Evolutionary conservation across 2,329 filamentous ascomycete genomes (phyloP), one percentile per base, ranked within the genome.

Genomic region (Fusarium vanettenii): DNA sequence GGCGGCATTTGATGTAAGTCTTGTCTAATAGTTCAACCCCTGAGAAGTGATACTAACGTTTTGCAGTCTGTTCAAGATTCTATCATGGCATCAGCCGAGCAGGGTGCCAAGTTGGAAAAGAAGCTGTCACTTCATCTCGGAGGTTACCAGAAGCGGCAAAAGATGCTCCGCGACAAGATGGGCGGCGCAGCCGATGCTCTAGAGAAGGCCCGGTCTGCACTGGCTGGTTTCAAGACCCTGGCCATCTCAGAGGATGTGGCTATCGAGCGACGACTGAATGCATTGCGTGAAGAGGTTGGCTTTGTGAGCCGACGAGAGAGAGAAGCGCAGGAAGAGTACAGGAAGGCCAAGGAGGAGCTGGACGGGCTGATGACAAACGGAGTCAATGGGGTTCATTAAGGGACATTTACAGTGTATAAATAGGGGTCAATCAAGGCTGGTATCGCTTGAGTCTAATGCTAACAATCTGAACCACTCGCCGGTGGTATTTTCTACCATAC

Each of bases 101-200:
- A 92, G 67, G 94, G 94, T 64, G 94, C 95, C 80, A 97, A 96
- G 83, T 86, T 97, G 1, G 95, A 98, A 84, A 98, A 98, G 89
- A 98, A 97, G 84, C 89, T 99, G n/a, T 88, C 89, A 0, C 87
- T 97, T 64, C 92, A 97, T 78, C 91, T 97, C 3, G 95, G 95
- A 27, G 97, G 97, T 16, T 99, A 99, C 84, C 92, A 95, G 81
- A 92, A 95, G 76, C 93, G 97, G 35, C 92, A 94, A 37, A 95
- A 95, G 82, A 92, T 91, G 76, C 88, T 99, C 29, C 90, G 91
- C 25, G 89, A 92, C 70, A 98, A 98, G 85, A 94, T 97, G 72
- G 83, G 85, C 20, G 93, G 95, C 74, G 94, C 95, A 1, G 90
- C 91, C 29, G 89, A 91, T 22, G 93, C 93, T 3, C 87, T 98